Conservation (phyloP, 495 filamentous ascomycete species). For the Neurospora sp. region DNA sequence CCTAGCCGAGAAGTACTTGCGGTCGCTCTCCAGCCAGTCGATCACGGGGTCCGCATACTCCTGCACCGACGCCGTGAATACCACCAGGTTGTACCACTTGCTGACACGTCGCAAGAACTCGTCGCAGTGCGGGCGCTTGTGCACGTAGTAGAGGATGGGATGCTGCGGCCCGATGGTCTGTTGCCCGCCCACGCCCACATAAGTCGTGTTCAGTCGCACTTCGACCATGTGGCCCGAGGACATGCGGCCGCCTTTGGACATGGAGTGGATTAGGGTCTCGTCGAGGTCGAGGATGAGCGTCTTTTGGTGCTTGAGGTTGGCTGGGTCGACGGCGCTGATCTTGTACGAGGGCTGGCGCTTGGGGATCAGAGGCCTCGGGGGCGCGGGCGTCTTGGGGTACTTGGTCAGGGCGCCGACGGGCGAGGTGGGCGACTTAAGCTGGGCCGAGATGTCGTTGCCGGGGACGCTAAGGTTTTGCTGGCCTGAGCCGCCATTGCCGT, state of each 20-base stretch:
- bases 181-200: conserved; percentile 51
- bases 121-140: conserved; percentile 93
- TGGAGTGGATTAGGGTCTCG: conserved; percentile 93
- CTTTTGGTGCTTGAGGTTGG: conserved; percentile 54
- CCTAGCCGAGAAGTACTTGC: conserved; percentile 84
- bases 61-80: conserved; percentile 95
- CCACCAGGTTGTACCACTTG: conserved; percentile 97
- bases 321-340: conserved; percentile 29
- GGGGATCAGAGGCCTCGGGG: conserved; percentile 82
- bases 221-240: conserved; percentile 97
- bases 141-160: conserved; percentile 96
- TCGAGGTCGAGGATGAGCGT: conserved; percentile 93
- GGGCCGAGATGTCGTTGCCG: conserved; percentile 34
- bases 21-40: conserved; percentile 94
- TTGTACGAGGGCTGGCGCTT: conserved; percentile 75
- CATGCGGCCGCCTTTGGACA: conserved; percentile 93
- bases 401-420: conserved; percentile 69
- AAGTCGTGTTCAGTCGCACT: conserved; percentile 69
- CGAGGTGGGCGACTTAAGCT: conserved; percentile 85
- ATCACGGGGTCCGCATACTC: conserved; percentile 98
- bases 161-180: conserved; percentile 72
- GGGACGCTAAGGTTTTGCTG: conserved; percentile 4
- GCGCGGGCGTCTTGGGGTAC: conserved; percentile 80
- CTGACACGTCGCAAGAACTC: conserved; percentile 85
- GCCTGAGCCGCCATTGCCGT: not conserved